A percentile compares a stretch with the other conserved stretches of the same genome.
These are phyloP conservation scores for Centrapalus pauciflorus DNA, from an alignment of 129 eudicot species.

Conservation along the genomic window DNA sequence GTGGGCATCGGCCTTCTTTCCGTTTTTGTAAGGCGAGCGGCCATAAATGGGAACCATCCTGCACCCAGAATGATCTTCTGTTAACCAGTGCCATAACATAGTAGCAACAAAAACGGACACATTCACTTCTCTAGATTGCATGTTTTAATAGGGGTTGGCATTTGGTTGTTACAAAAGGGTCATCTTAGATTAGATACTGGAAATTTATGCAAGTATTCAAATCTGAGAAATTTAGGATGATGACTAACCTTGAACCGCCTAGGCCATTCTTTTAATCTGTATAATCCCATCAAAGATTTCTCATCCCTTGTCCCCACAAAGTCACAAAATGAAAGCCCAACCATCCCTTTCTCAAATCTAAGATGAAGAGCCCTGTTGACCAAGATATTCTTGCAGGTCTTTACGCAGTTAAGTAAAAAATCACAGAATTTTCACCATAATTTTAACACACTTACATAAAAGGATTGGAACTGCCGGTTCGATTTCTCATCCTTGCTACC, in stretches of 20 bases:
- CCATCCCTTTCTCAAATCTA: constrained; percentile 99
- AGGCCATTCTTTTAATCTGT: constrained; percentile 98
- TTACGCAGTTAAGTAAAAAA: neutral
- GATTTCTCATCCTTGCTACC: constrained; percentile 93
- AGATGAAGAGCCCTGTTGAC: constrained; percentile 93
- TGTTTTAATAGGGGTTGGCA: constrained; percentile 3
- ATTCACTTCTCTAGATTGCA: neutral
- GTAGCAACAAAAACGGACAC: neutral
- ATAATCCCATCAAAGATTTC: constrained; percentile 83
- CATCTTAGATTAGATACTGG: constrained; percentile 8
- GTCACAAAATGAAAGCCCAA: constrained; percentile 96
- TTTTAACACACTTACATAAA: constrained; percentile 56
- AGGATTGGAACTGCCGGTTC: constrained; percentile 79
- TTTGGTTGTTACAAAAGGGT: neutral
- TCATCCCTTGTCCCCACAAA: constrained; percentile 91
- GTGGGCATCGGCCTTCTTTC: constrained; percentile 98
- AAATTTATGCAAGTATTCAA: neutral
- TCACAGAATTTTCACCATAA: neutral
- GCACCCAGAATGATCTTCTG: constrained; percentile 19
- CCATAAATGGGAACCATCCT: constrained; percentile 99
- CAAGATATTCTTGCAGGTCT: neutral
- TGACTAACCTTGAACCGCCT: constrained; percentile 65
- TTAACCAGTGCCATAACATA: neutral
- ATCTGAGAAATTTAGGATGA: neutral
- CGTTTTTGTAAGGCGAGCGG: constrained; percentile 86